Evolutionary conservation across 1,284 basidiomycete genomes (phyloP).

Genomic region (Porodaedalea pini): DNA sequence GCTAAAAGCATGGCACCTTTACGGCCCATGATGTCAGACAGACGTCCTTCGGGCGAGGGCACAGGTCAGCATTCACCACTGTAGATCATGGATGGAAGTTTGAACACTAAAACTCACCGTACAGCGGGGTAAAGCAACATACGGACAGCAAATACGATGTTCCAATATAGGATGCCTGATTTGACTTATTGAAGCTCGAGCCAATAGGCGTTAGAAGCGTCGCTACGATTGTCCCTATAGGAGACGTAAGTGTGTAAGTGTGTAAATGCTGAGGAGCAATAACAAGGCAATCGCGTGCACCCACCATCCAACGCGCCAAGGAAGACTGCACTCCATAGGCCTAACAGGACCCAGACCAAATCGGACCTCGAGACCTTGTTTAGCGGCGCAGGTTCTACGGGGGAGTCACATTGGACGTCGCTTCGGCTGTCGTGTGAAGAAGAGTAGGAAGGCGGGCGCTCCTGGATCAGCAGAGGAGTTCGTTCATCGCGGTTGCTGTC

Average conservation of each 20-base stretch:
- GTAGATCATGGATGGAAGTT: conserved; percentile 13
- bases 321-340: conserved; percentile 76
- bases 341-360: conserved; percentile 66
- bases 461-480: conserved; percentile 13
- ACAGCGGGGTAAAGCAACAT: conserved; percentile 88
- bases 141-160: conserved; percentile 85
- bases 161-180: conserved; percentile 83
- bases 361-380: conserved; percentile 50
- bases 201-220: conserved; percentile 77
- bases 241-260: conserved; percentile 23
- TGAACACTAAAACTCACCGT: conserved; percentile 59
- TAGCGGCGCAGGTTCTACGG: conserved; percentile 20
- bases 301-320: conserved; percentile 77
- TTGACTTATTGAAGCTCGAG: conserved; percentile 72
- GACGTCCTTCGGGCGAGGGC: conserved; percentile 54
- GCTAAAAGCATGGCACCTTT: conserved; percentile 83
- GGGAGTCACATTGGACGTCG: background rate
- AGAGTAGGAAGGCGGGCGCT: conserved; percentile 9
- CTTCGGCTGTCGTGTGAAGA: background rate
- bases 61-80: conserved; percentile 21
- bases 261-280: conserved; percentile 19
- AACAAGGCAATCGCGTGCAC: conserved; percentile 24
- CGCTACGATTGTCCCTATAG: conserved; percentile 69
- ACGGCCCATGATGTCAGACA: conserved; percentile 85
- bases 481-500: conserved; percentile 10